Evolutionary conservation across 106 monocot species (phyloP).

Genomic region (Phalaenopsis aphrodite): DNA sequence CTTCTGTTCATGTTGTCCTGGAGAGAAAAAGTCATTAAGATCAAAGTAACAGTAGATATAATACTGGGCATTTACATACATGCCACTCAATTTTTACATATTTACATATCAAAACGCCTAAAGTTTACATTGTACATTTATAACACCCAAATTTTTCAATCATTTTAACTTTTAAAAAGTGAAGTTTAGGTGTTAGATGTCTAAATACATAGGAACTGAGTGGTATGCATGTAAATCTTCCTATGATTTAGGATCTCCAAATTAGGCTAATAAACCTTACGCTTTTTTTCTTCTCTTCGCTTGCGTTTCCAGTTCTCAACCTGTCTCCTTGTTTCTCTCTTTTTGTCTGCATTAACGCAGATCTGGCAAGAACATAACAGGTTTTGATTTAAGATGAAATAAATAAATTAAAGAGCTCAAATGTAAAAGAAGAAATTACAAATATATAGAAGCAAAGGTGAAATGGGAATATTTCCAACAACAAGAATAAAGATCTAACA

Average conservation of each 20-base stretch:
- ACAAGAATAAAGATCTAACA: neutral
- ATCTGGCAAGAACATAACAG: neutral
- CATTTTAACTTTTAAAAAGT: too few species aligned
- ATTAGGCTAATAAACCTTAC: neutral
- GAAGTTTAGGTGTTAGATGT: too few species aligned
- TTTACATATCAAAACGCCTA: too few species aligned
- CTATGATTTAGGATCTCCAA: neutral
- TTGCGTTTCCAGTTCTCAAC: constrained; percentile 1
- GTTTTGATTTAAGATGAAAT: neutral
- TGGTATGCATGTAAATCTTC: too few species aligned
- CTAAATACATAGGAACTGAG: too few species aligned
- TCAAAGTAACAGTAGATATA: neutral
- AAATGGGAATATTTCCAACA: too few species aligned
- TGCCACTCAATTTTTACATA: too few species aligned
- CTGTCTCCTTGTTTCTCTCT: neutral
- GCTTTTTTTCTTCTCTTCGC: constrained; percentile 5
- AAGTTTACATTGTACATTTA: too few species aligned
- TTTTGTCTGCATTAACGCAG: constrained; percentile 2
- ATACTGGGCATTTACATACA: too few species aligned
- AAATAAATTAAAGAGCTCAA: neutral
- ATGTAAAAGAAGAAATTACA: too few species aligned
- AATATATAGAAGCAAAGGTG: too few species aligned
- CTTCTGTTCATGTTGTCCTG: constrained; percentile 8
- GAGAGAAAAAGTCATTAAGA: neutral
- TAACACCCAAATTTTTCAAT: too few species aligned